These are phyloP conservation scores for Fomitopsis serialis DNA, from an alignment of 768 basidiomycete genomes.

Conservation along the genomic window DNA sequence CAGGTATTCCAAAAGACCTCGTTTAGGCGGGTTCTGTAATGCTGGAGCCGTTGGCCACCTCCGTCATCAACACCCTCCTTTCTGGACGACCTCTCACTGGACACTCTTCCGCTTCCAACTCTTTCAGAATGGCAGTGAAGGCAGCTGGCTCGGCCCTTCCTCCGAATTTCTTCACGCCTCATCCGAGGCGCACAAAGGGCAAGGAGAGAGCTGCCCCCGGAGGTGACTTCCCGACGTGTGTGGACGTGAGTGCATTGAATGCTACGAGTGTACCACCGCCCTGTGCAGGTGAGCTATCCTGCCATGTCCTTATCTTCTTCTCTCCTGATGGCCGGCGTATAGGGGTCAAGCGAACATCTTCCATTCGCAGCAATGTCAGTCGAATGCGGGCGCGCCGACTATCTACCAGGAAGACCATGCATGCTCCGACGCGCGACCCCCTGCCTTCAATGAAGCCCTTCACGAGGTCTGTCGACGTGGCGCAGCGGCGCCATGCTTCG, in stretches of 20 bases:
- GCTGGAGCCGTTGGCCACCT: constrained; percentile 59
- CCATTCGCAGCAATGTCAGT: not conserved
- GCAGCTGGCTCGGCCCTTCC: constrained; percentile 29
- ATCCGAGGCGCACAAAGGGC: constrained; percentile 45
- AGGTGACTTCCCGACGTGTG: not conserved
- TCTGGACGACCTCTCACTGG: constrained; percentile 24
- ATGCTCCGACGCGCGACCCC: constrained; percentile 8
- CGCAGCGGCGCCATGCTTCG: constrained; percentile 25
- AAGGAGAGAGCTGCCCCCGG: constrained; percentile 40
- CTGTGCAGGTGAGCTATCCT: not conserved
- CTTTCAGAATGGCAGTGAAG: constrained; percentile 24
- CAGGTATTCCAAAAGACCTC: constrained; percentile 4
- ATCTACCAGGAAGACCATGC: constrained; percentile 6
- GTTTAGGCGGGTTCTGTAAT: constrained; percentile 36
- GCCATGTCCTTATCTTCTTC: not conserved
- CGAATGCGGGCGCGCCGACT: constrained; percentile 18
- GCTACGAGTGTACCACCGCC: not conserved
- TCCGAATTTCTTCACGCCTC: constrained; percentile 51
- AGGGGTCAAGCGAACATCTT: not conserved
- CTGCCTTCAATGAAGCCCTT: constrained; percentile 6
- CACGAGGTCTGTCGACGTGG: constrained; percentile 9
- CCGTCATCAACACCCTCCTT: constrained; percentile 43
- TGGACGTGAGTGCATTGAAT: not conserved
- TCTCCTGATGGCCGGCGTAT: not conserved
- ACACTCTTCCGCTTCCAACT: constrained; percentile 22